These are phyloP conservation scores for Petunia axillaris DNA, from an alignment of 257 asterid genomes.

Conservation along the genomic window DNA sequence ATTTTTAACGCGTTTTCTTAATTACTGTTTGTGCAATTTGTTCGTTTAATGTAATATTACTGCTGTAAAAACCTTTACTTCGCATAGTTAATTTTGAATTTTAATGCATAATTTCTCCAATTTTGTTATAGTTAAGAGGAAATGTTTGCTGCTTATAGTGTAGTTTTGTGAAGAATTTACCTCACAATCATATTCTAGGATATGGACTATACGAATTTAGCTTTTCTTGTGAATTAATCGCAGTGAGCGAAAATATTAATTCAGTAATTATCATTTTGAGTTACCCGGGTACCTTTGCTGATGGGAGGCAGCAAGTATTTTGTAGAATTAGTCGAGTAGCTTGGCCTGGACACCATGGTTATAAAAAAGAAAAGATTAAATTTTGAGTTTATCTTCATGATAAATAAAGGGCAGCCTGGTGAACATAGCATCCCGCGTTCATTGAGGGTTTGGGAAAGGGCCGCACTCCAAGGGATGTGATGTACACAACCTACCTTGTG, in stretches of 20 bases:
- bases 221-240: neutral
- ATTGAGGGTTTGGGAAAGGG: too few species aligned
- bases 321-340: too few species aligned
- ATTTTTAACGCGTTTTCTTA: neutral
- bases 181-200: neutral
- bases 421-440: too few species aligned
- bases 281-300: too few species aligned
- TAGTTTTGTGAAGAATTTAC: neutral
- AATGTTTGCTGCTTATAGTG: neutral
- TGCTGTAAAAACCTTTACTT: neutral
- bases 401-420: neutral
- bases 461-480: too few species aligned
- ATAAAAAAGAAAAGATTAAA: too few species aligned
- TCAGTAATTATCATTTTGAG: neutral
- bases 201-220: neutral
- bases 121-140: conserved; percentile 13
- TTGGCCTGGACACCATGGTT: too few species aligned
- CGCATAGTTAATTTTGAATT: neutral
- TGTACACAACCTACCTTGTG: too few species aligned
- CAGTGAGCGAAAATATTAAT: neutral
- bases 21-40: neutral
- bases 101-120: neutral
- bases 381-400: neutral
- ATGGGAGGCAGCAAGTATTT: too few species aligned
- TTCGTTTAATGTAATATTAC: neutral